Conservation (phyloP, 441 rosid genomes). For the Syzygium malaccense region DNA sequence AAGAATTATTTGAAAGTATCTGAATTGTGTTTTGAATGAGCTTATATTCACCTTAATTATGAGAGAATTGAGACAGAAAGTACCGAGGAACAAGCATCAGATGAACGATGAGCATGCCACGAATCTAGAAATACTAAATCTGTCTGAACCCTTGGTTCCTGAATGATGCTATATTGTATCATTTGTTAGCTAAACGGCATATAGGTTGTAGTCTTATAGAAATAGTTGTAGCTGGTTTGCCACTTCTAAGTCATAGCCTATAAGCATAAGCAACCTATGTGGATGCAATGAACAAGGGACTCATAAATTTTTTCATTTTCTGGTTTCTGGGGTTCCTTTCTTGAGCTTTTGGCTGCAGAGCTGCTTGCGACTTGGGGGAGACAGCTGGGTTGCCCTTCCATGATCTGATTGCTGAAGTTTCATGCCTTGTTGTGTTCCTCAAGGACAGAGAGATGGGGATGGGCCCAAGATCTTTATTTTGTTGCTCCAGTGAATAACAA, state of each 20-base stretch:
- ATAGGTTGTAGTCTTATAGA: background rate
- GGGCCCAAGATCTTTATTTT: background rate
- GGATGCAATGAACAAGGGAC: background rate
- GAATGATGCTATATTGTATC: background rate
- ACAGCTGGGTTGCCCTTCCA: background rate
- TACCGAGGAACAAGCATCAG: background rate
- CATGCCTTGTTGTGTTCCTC: background rate
- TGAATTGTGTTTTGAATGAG: background rate
- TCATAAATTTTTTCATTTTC: background rate
- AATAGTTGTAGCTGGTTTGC: background rate
- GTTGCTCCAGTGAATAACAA: background rate
- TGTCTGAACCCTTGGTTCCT: background rate
- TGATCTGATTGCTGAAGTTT: background rate
- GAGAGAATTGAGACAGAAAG: background rate
- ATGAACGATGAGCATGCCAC: background rate
- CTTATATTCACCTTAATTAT: background rate
- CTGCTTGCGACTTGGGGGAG: background rate
- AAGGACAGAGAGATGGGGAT: background rate
- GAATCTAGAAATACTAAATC: background rate
- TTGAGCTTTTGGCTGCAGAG: background rate
- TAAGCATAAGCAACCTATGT: background rate
- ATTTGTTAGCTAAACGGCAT: background rate
- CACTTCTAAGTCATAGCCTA: background rate
- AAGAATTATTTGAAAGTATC: background rate
- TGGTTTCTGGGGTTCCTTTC: background rate